These are phyloP conservation scores for Coemansia sp. DNA, from an alignment of 192 early-diverging fungal species.

Conservation along the genomic window DNA sequence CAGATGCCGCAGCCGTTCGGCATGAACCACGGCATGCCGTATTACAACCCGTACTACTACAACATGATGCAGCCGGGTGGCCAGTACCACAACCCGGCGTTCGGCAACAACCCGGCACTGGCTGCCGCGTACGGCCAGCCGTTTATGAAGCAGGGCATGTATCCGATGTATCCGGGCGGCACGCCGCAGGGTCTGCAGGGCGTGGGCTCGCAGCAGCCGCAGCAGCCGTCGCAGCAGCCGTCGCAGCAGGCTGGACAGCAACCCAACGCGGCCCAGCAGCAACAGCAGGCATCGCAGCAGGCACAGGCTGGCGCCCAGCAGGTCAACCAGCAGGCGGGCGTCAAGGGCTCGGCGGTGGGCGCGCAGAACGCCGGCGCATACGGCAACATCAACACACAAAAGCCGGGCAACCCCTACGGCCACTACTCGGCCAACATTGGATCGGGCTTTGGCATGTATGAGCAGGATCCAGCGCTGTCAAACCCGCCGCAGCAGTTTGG, in stretches of 20 bases:
- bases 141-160: slow-evolving; percentile 86
- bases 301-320: slow-evolving; percentile 19
- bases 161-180: slow-evolving; percentile 67
- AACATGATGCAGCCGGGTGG: slow-evolving; percentile 64
- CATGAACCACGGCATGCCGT: slow-evolving; percentile 65
- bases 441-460: slow-evolving; percentile 41
- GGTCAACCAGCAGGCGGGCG: slow-evolving; percentile 29
- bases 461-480: slow-evolving; percentile 43
- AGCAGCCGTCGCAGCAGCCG: slow-evolving; percentile 30
- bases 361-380: slow-evolving; percentile 28
- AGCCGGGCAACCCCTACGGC: slow-evolving; percentile 40
- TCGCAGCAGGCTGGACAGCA: slow-evolving; percentile 35
- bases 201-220: slow-evolving; percentile 37
- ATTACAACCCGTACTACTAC: slow-evolving; percentile 78
- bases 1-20: slow-evolving; percentile 51
- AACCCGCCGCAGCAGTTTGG: slow-evolving; percentile 50
- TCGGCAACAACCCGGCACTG: slow-evolving; percentile 63
- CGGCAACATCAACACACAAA: slow-evolving; percentile 45
- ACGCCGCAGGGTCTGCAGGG: slow-evolving; percentile 31
- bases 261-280: slow-evolving; percentile 33
- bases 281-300: slow-evolving; percentile 21
- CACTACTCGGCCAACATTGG: slow-evolving; percentile 47
- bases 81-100: slow-evolving; percentile 70
- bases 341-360: slow-evolving; percentile 22
- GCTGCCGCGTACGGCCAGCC: slow-evolving; percentile 80